Evolutionary conservation across 2,329 filamentous ascomycete species (phyloP), one percentile per base, ranked within the genome.

Genomic region (Phialophora macrospora): DNA sequence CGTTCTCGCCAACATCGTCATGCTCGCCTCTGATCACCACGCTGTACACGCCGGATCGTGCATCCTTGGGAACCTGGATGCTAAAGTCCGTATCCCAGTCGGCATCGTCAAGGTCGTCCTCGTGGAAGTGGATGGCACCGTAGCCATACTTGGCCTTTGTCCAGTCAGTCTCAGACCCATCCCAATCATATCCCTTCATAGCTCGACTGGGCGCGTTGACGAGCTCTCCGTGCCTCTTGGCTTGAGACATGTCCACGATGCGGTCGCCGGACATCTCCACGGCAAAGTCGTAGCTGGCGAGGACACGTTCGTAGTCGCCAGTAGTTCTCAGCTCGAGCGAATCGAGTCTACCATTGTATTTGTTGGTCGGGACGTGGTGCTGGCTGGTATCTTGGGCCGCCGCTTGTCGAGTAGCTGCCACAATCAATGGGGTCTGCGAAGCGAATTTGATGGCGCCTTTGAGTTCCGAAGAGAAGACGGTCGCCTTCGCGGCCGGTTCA

Each of bases 71-170:
- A 32, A 77, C 60, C 14, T 66, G 71, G 57, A 77, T 57, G 5
- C 62, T 65, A 60, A 78, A 77, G 63, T 77, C 73, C 2, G 74
- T 77, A 7, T 69, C 71, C 76, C 75, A 78, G 5, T 62, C 66
- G 3, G 77, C 76, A 66, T 78, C 77, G 66, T 78, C 76, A 6
- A 78, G 63, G 61, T 78, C 76, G 56, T 78, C 77, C 28, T 78
- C 76, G 63, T 78, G 77, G 66, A 78, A 78, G 62, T 78, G 76
- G 44, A 78, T 78, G 1, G 77, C 76, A 7, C 77, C 75, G 54
- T 76, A 78, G 0, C 76, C 77, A 49, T 73, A 76, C 48, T 68
- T 70, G 1, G 76, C 75, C 22, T 72, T 67, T 17, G 72, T 77
- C 77, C 77, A 78, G 62, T 75, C 73, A 2, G 66, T 60, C 41